A percentile compares a stretch with the other conserved stretches of the same genome.
These are phyloP conservation scores for Paecilomyces sp. DNA, from an alignment of 2,329 filamentous ascomycete genomes.

Conservation along the genomic window DNA sequence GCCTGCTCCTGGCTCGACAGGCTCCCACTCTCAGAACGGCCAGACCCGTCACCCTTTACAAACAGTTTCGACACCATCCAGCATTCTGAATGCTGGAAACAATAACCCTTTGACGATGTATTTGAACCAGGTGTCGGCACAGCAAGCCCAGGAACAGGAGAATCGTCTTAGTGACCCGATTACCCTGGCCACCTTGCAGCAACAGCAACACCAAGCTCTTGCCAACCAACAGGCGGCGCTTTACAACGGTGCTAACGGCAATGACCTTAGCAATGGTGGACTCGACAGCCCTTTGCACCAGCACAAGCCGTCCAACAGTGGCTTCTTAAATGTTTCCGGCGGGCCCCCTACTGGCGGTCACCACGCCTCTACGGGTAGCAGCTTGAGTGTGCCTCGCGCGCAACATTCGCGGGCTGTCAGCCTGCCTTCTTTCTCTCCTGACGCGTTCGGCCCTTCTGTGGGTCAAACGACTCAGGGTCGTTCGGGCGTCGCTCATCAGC, in stretches of 20 bases:
- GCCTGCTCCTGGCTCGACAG: slow-evolving; percentile 48
- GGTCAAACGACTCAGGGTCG: slow-evolving; percentile 27
- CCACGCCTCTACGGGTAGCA: slow-evolving; percentile 56
- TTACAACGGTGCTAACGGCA: slow-evolving; percentile 66
- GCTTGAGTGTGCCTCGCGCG: slow-evolving; percentile 46
- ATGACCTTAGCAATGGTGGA: slow-evolving; percentile 52
- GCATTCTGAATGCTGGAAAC: slow-evolving; percentile 68
- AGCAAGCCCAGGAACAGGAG: slow-evolving; percentile 60
- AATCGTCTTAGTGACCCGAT: slow-evolving; percentile 37
- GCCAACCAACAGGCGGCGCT: slow-evolving; percentile 72
- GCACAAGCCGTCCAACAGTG: slow-evolving; percentile 60
- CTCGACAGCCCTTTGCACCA: slow-evolving; percentile 35
- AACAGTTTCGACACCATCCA: slow-evolving; percentile 51
- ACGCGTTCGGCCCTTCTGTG: slow-evolving; percentile 43
- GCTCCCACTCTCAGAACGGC: slow-evolving; percentile 46
- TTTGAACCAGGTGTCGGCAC: slow-evolving; percentile 64
- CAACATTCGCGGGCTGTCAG: slow-evolving; percentile 79
- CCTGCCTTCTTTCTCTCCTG: slow-evolving; percentile 65
- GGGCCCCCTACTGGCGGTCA: slow-evolving; percentile 65
- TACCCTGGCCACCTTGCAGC: slow-evolving; percentile 38
- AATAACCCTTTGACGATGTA: slow-evolving; percentile 94
- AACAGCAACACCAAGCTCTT: slow-evolving; percentile 59
- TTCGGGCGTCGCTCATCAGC: slow-evolving; percentile 31
- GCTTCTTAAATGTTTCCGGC: slow-evolving; percentile 47
- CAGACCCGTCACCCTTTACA: slow-evolving; percentile 54